Evolutionary conservation across 129 eudicot species (phyloP), one percentile per base, ranked within the genome.

Genomic region (Pseudognaphalium luteoalbum): DNA sequence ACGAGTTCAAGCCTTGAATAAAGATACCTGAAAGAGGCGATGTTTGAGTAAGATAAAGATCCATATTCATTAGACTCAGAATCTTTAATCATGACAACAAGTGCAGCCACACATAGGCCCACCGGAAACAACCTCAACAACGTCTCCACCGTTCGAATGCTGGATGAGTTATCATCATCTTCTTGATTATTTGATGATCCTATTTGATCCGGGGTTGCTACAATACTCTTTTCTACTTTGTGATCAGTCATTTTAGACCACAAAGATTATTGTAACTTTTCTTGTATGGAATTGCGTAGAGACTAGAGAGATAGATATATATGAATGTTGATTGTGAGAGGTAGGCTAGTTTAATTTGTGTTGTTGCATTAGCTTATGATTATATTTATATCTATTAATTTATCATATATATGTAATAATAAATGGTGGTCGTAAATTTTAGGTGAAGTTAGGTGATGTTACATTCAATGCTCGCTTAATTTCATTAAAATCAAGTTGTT

Each of bases 11-110:
- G 29, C 7, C 62, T 57, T n/a, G 0, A 67, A 4, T 16, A 39
- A 37, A 19, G 15, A 29, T 76, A 90, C 98, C 92, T 88, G 84
- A 91, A 93, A 82, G 93, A 91, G n/a, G 91, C 90, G 72, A 93
- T 73, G 63, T 91, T 86, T 6, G 96, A 91, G 81, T 93, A 93
- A 17, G 90, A 83, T 57, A 93, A 62, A 65, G 97, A 85, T 11
- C 97, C 98, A 72, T 60, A 91, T 47, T 91, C 97, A 83, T 88
- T 91, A 28, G 88, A 70, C 68, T 88, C 78, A 3, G 97, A 81
- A 67, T 91, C 83, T 63, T 91, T 91, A 83, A 93, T 87, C 97
- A 93, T 88, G 25, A 93, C 80, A 10, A 86, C 83, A 20, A 93
- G 83, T 4, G 97, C 97, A 57, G 81, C 91, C 66, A 91, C 86